A percentile compares a stretch with the other conserved stretches of the same genome.
Conservation (phyloP, 805 yeast genomes). For the Wickerhamiella azymoides region DNA sequence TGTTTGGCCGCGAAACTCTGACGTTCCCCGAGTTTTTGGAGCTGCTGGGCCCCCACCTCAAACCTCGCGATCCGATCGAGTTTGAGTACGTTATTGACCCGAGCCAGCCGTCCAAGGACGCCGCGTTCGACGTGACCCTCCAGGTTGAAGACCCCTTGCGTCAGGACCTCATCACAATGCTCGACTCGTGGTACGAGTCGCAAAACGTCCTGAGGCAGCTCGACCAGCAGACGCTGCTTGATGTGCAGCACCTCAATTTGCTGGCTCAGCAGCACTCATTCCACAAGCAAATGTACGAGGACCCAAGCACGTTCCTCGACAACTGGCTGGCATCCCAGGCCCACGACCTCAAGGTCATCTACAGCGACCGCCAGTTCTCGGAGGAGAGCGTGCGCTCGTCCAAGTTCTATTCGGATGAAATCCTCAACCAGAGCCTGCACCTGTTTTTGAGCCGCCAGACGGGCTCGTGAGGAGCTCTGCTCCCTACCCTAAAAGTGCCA, state of each 20-base stretch:
- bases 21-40: conserved; percentile 63
- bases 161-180: conserved; percentile 25
- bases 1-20: conserved; percentile 37
- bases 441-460: conserved; percentile 39
- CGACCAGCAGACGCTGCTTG: conserved; percentile 33
- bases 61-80: conserved; percentile 68
- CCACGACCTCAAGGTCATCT: conserved; percentile 68
- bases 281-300: conserved; percentile 54
- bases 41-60: conserved; percentile 47
- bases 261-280: conserved; percentile 60
- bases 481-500: no score
- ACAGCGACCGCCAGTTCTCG: conserved; percentile 79
- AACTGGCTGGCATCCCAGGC: conserved; percentile 69
- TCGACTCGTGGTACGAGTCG: conserved; percentile 28
- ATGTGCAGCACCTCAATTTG: conserved; percentile 38
- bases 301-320: conserved; percentile 64
- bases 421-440: conserved; percentile 66
- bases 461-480: no score
- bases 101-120: conserved; percentile 59
- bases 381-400: conserved; percentile 83
- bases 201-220: conserved; percentile 31
- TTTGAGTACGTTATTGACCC: conserved; percentile 66
- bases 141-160: conserved; percentile 31
- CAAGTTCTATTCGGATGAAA: conserved; percentile 65
- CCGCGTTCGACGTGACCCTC: conserved; percentile 62